These are phyloP conservation scores for Larix sibirica DNA, from an alignment of 83 land plant species.

Conservation along the genomic window DNA sequence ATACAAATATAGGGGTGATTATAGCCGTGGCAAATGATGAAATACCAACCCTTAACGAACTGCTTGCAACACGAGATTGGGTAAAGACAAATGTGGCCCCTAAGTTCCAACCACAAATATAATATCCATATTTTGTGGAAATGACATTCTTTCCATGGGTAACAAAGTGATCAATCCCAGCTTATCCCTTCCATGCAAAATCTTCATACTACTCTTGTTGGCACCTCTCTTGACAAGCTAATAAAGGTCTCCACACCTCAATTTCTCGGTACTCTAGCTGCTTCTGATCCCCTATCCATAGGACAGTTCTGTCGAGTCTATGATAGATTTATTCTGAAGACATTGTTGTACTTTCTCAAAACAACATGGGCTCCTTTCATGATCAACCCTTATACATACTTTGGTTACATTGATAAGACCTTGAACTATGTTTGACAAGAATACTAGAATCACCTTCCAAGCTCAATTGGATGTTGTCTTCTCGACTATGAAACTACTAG, in stretches of 20 bases:
- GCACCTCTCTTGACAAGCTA: constrained; percentile 23
- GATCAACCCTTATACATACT: constrained; percentile 68
- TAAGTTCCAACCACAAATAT: constrained; percentile 37
- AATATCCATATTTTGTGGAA: constrained; percentile 48
- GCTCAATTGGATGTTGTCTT: constrained; percentile 66
- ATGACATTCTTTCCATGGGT: constrained; percentile 45
- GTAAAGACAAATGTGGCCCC: constrained; percentile 40
- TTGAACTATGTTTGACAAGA: constrained; percentile 42
- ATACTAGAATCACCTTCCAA: constrained; percentile 42
- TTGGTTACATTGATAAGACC: constrained; percentile 40
- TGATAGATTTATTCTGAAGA: constrained; percentile 22
- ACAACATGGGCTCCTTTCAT: constrained; percentile 55
- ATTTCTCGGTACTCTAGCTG: constrained; percentile 40
- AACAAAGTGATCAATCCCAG: constrained; percentile 4
- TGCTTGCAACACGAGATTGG: constrained; percentile 8
- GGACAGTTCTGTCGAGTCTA: constrained; percentile 39
- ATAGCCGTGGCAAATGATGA: background rate
- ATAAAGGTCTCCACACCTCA: constrained; percentile 73
- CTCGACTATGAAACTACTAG: constrained; percentile 50
- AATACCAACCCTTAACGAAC: constrained; percentile 11
- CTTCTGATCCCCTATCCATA: constrained; percentile 60
- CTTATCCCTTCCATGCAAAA: too few species aligned
- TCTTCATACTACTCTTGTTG: constrained; percentile 27
- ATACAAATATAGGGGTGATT: too few species aligned
- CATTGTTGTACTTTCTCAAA: constrained; percentile 47